A percentile compares a stretch with the other conserved stretches of the same genome.
phyloP scores from a whole-genome alignment of 805 yeast species.

The Danielozyma ontarioensis region DNA sequence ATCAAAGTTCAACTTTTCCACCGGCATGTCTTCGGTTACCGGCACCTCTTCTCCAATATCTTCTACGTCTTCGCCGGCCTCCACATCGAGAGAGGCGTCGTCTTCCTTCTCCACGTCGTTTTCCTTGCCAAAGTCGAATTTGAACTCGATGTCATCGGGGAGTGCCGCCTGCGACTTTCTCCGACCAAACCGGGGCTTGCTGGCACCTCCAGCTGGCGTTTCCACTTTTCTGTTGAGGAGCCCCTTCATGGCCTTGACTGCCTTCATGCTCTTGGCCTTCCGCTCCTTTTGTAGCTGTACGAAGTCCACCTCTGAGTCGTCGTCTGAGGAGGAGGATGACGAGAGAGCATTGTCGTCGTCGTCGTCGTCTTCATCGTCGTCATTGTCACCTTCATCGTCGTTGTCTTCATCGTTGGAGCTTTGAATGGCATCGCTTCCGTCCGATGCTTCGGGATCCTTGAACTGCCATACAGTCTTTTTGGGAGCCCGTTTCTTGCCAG shows the following conservation, averaged over 20 bases:
- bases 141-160: slow-evolving; percentile 39
- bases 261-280: slow-evolving; percentile 52
- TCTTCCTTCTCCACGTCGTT: slow-evolving; percentile 22
- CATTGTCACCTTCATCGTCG: slow-evolving; percentile 29
- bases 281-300: slow-evolving; percentile 66
- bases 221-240: slow-evolving; percentile 6
- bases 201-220: slow-evolving; percentile 5
- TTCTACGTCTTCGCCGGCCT: slow-evolving; percentile 39
- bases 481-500: slow-evolving; percentile 16
- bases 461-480: slow-evolving; percentile 14
- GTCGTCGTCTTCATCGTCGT: slow-evolving; percentile 27
- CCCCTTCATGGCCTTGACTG: slow-evolving; percentile 29
- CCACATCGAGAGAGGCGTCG: slow-evolving; percentile 13
- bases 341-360: too few species aligned
- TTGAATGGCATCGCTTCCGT: slow-evolving; percentile 10
- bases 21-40: slow-evolving; percentile 2
- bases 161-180: slow-evolving; percentile 34
- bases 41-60: slow-evolving; percentile 55
- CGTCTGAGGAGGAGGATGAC: slow-evolving; percentile 45
- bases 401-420: slow-evolving; percentile 21
- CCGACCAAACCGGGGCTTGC: slow-evolving; percentile 24
- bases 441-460: slow-evolving; percentile 7
- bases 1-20: slow-evolving; percentile 12
- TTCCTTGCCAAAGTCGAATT: slow-evolving; percentile 25
- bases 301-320: slow-evolving; percentile 67